Evolutionary conservation across 768 basidiomycete genomes (phyloP).

Genomic region (Favolaschia claudopus): DNA sequence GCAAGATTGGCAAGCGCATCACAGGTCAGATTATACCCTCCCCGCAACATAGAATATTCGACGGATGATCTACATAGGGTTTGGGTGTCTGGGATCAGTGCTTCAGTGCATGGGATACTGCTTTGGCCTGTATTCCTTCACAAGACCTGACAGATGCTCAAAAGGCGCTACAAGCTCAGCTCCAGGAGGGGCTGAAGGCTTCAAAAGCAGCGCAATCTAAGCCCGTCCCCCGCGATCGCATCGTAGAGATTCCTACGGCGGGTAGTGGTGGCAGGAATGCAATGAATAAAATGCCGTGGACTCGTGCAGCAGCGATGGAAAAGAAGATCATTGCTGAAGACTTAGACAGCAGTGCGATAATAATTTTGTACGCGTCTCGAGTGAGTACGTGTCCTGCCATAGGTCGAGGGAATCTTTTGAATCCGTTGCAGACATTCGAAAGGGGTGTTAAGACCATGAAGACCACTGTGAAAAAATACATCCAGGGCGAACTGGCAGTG

Average conservation of each 20-base stretch:
- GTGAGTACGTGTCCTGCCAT: neutral
- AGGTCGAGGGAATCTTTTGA: too few relatives aligned
- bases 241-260: slow-evolving; percentile 5
- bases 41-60: neutral
- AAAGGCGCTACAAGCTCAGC: slow-evolving; percentile 44
- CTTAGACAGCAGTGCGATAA: slow-evolving; percentile 8
- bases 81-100: slow-evolving; percentile 31
- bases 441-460: slow-evolving; percentile 10
- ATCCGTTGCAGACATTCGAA: slow-evolving; percentile 8
- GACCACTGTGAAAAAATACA: neutral
- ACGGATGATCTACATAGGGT: slow-evolving; percentile 25
- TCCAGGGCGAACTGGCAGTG: slow-evolving; percentile 5
- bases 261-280: neutral
- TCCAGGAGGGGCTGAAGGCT: slow-evolving; percentile 37
- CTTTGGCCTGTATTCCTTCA: slow-evolving; percentile 40
- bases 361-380: slow-evolving; percentile 13
- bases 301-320: slow-evolving; percentile 14
- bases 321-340: neutral
- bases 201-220: slow-evolving; percentile 25
- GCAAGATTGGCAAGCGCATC: slow-evolving; percentile 44
- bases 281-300: slow-evolving; percentile 10
- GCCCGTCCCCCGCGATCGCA: slow-evolving; percentile 6
- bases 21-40: slow-evolving; percentile 28
- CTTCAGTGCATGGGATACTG: slow-evolving; percentile 41
- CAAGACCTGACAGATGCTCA: slow-evolving; percentile 38